Conservation (phyloP, 2,329 filamentous ascomycete species). For the Arthrobotrys sphaeroides region DNA sequence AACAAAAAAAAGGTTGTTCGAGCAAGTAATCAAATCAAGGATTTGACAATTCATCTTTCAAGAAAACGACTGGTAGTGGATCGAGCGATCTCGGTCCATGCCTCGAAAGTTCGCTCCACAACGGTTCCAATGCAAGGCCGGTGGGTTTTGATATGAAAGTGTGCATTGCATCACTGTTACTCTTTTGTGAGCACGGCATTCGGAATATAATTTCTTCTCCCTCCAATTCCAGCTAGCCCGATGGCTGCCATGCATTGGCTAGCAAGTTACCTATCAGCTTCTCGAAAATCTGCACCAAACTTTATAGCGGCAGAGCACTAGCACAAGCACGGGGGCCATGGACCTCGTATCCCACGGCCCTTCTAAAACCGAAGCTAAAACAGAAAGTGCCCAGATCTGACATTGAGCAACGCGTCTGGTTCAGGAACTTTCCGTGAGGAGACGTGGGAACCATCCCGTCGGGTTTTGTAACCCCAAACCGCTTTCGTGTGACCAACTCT, state of each 20-base stretch:
- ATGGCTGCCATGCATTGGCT: constrained; percentile 41
- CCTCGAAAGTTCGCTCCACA: constrained; percentile 14
- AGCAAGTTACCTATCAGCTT: constrained; percentile 46
- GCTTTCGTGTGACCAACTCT: constrained; percentile 34
- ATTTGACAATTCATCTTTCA: constrained; percentile 22
- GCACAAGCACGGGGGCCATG: constrained; percentile 5
- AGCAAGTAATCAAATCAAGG: constrained; percentile 5
- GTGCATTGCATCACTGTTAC: constrained; percentile 47
- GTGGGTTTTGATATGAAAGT: constrained; percentile 14
- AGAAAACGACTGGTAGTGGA: neutral
- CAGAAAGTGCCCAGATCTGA: constrained; percentile 22
- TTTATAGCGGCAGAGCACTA: neutral
- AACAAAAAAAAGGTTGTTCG: neutral
- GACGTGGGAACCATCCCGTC: constrained; percentile 27
- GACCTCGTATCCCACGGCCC: constrained; percentile 16
- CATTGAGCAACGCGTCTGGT: constrained; percentile 15
- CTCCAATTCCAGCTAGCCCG: constrained; percentile 22
- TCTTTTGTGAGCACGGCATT: constrained; percentile 36
- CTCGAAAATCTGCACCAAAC: constrained; percentile 20
- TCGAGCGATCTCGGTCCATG: constrained; percentile 24
- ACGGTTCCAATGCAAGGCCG: constrained; percentile 18
- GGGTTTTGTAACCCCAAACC: constrained; percentile 48
- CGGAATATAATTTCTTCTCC: constrained; percentile 47
- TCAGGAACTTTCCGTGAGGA: constrained; percentile 9
- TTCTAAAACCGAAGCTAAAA: constrained; percentile 18